Evolutionary conservation across 768 basidiomycete genomes (phyloP), one percentile per base, ranked within the genome.

Genomic region (Chlorophyllum brunneum): DNA sequence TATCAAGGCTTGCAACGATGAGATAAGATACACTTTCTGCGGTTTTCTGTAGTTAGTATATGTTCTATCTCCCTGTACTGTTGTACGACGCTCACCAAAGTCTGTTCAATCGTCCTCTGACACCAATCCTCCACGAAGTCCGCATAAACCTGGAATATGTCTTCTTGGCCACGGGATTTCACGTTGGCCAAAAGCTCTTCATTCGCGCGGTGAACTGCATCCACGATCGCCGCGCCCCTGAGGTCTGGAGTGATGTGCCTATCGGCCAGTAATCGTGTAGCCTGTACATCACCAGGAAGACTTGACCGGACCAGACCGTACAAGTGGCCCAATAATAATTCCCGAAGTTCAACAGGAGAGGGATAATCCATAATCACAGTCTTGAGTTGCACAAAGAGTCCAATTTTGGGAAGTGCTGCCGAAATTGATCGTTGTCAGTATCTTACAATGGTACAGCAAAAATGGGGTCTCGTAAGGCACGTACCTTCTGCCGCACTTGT

Each of bases 401-500:
- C 74, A 36, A 70, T 62, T 56, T 65, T 70, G 26, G 70, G 70
- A 49, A 76, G 55, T 13, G 75, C 77, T 79, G 58, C 33, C 33
- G 27, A 45, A 51, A 54, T 37, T 69, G 56, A 46, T 51, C 31
- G 51, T 57, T 26, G 54, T 63, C 54, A 61, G 39, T 41, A 39
- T 27, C 39, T 29, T 20, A 13, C 15, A 26, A 44, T 22, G 22
- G 41, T 11, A 16, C 24, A 9, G n/a, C 53, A 53, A 31, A 39
- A 24, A 30, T 29, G 26, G 34, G 11, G 16, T 8, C 5, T 6
- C 3, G 49, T 7, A 48, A 45, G 24, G 18, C 36, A 49, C 67
- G 18, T 64, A 85, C 92, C 88, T 80, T 86, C 75, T 9, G 75
- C 79, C 26, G 92, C 92, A 57, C 78, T 86, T 16, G 74, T 70